A percentile compares a stretch with the other conserved stretches of the same genome.
Evolutionary conservation across 2,329 filamentous ascomycete species (phyloP).

Genomic region (Stemphylium beticola): DNA sequence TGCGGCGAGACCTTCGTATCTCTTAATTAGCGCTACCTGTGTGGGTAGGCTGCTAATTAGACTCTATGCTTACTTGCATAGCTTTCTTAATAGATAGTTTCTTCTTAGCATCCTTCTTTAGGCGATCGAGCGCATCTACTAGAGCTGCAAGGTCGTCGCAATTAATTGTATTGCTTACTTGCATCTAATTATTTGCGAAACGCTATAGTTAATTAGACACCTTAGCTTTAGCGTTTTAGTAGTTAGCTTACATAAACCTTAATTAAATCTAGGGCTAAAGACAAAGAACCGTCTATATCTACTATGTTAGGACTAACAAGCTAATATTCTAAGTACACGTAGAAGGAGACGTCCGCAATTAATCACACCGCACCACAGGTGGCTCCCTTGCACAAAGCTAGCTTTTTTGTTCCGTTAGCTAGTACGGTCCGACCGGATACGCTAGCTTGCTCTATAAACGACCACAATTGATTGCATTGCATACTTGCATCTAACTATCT

Average conservation of each 20-base stretch:
- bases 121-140: slow-evolving; percentile 3
- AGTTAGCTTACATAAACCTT: neutral
- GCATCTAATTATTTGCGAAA: slow-evolving; percentile 1
- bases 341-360: neutral
- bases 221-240: neutral
- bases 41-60: neutral
- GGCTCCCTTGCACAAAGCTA: neutral
- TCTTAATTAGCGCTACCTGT: neutral
- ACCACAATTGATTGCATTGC: neutral
- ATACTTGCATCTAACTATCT: neutral
- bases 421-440: neutral
- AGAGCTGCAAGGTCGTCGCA: slow-evolving; percentile 1
- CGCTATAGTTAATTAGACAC: neutral
- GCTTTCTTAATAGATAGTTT: slow-evolving; percentile 1
- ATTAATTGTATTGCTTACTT: slow-evolving; percentile 2
- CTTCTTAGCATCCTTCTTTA: slow-evolving; percentile 7
- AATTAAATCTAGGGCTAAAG: slow-evolving; percentile 4
- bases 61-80: neutral
- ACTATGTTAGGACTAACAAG: neutral
- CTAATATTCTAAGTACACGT: neutral
- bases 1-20: neutral
- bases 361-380: neutral
- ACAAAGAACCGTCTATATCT: neutral
- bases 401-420: too few species aligned
- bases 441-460: neutral